Base-by-base conservation (phyloP, 2,329 filamentous ascomycete species). In the Acephala macrosclerotiorum region DNA sequence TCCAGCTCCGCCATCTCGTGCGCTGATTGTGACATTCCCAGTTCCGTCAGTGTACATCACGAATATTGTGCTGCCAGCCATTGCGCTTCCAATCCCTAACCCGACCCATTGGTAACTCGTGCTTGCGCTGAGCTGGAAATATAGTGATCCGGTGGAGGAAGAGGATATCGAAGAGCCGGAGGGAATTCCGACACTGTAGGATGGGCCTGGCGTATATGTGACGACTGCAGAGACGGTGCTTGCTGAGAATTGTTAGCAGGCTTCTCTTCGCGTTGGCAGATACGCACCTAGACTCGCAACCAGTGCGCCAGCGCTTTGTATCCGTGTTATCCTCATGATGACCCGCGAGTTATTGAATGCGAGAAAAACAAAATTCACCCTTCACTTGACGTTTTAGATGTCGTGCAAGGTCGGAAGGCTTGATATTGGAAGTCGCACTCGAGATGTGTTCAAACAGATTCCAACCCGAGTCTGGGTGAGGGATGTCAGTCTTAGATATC, bases 61-160 rank as follows among this genome's bases (percentile, higher is more conserved):
- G 73, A 89, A 88, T 61, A 89, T 88, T 71, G 85, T 86, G 5
- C 86, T 76, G 36, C 82, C 83, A 8, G 77, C 68, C 87, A 89
- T 89, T 45, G 76, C 70, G 1, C 68, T 77, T 33, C 87, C 87
- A 71, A 88, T 85, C 2, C 86, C 87, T 2, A 89, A 75, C 2
- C 79, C 84, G n/a, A 86, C 80, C 83, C 84, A 89, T 79, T 82
- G 75, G 71, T 85, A 83, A 4, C 74, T 79, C 22, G 80, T 82
- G 0, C 86, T 85, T 2, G 84, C 85, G 40, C 80, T 80, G 60
- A 89, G 78, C 64, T 86, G 85, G 73, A 89, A 82, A 75, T 83
- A 89, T 64, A 89, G 82, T 49, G 87, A 82, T 18, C 86, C 85
- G 29, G 73, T 79, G 8, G 82, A 82, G 9, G 81, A 81, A 7